Percentiles rank a stretch among this genome's conserved stretches.
phyloP scores from a whole-genome alignment of 2,329 filamentous ascomycete genomes.

The Monosporascus sp. region DNA sequence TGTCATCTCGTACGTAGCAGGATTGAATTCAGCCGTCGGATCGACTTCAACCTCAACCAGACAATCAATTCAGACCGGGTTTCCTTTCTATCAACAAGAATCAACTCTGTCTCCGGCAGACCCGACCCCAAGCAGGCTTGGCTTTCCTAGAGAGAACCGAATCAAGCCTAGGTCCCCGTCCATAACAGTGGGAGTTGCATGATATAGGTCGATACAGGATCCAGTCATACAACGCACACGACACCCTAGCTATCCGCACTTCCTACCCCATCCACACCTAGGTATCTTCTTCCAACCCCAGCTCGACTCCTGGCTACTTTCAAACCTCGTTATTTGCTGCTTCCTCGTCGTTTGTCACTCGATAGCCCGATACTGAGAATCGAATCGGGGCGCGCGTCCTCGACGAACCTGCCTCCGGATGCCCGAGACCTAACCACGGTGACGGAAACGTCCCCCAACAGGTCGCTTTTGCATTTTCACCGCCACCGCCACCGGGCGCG shows the following conservation, averaged over 20 bases:
- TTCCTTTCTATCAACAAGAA: neutral
- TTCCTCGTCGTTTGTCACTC: constrained; percentile 1
- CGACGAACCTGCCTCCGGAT: constrained; percentile 22
- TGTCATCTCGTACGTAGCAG: neutral
- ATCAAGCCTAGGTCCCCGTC: neutral
- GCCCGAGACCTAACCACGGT: constrained; percentile 18
- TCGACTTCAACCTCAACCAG: neutral
- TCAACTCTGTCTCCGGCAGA: neutral
- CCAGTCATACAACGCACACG: neutral
- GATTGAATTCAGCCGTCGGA: neutral
- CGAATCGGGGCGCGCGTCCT: constrained; percentile 19
- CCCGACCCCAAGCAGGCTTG: neutral
- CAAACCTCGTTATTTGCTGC: constrained; percentile 4
- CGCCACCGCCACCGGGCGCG: constrained; percentile 6
- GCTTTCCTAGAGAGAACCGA: neutral
- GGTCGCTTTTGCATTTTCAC: neutral
- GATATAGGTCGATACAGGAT: neutral
- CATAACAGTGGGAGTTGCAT: neutral
- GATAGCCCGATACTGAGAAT: constrained; percentile 1
- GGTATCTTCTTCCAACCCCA: neutral
- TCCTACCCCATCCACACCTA: constrained; percentile 1
- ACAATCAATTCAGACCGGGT: neutral
- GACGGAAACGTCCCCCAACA: constrained; percentile 22
- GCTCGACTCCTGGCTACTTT: constrained; percentile 3
- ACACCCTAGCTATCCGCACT: neutral